Evolutionary conservation across 106 monocot species (phyloP).

Genomic region (Amphibolis antarctica): DNA sequence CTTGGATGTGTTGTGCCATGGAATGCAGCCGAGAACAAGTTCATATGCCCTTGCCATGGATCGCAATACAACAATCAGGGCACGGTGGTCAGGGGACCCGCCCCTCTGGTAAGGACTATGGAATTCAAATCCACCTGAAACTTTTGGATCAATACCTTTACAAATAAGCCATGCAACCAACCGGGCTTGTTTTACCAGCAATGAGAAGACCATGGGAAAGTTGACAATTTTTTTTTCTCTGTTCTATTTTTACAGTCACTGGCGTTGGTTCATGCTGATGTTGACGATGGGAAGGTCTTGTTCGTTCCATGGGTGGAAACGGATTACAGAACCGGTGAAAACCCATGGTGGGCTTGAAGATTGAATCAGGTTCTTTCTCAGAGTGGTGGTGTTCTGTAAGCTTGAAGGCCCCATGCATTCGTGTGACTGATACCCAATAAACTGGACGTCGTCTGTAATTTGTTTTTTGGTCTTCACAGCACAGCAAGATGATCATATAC

Average conservation of each 20-base stretch:
- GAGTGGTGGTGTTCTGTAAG: not conserved
- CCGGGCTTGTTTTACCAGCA: too few species aligned
- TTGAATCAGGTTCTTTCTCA: too few species aligned
- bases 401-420: too few species aligned
- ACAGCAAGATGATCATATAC: too few species aligned
- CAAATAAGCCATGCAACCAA: too few species aligned
- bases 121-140: not conserved
- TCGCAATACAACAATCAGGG: slow-evolving; percentile 96
- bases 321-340: slow-evolving; percentile 88
- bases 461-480: too few species aligned
- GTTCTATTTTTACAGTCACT: slow-evolving; percentile 64
- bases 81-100: slow-evolving; percentile 86
- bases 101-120: slow-evolving; percentile 57
- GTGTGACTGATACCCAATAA: not conserved
- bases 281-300: slow-evolving; percentile 80
- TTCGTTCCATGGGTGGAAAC: slow-evolving; percentile 94
- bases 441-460: too few species aligned
- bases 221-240: too few species aligned
- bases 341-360: slow-evolving; percentile 76
- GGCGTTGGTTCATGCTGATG: slow-evolving; percentile 85
- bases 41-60: slow-evolving; percentile 97
- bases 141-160: not conserved
- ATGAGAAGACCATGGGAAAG: too few species aligned
- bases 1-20: slow-evolving; percentile 95
- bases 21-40: slow-evolving; percentile 88